These are phyloP conservation scores for Infundibulicybe gibba DNA, from an alignment of 768 basidiomycete species.

Conservation along the genomic window DNA sequence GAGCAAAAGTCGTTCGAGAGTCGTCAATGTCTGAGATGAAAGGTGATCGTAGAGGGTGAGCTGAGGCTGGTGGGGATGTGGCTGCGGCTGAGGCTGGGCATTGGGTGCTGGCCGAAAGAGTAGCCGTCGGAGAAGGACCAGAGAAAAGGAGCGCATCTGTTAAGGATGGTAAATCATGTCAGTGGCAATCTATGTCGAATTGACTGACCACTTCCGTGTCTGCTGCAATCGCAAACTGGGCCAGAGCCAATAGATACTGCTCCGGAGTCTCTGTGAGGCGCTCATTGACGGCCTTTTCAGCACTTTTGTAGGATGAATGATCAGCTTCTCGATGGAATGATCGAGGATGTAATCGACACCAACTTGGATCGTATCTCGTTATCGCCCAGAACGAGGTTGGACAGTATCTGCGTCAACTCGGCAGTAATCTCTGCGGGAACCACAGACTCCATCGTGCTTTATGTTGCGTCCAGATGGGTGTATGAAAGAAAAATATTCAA, in stretches of 20 bases:
- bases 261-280: slow-evolving; percentile 75
- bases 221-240: slow-evolving; percentile 73
- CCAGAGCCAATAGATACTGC: slow-evolving; percentile 72
- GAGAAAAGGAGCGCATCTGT: slow-evolving; percentile 83
- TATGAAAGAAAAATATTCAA: neutral
- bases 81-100: slow-evolving; percentile 6
- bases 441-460: slow-evolving; percentile 37
- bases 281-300: slow-evolving; percentile 81
- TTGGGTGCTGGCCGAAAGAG: slow-evolving; percentile 60
- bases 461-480: neutral
- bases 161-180: neutral
- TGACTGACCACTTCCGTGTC: slow-evolving; percentile 75
- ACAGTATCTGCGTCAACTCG: slow-evolving; percentile 80
- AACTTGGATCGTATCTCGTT: slow-evolving; percentile 78
- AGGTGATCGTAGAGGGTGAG: slow-evolving; percentile 77
- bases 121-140: slow-evolving; percentile 75
- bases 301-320: slow-evolving; percentile 31
- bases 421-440: slow-evolving; percentile 66
- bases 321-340: slow-evolving; percentile 1
- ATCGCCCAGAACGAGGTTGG: slow-evolving; percentile 81
- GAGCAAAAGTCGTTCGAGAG: slow-evolving; percentile 70
- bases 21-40: slow-evolving; percentile 57
- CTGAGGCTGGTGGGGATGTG: slow-evolving; percentile 21
- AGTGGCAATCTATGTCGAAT: too few species aligned
- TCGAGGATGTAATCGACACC: slow-evolving; percentile 9